phyloP scores from a whole-genome alignment of 768 basidiomycete species.

The Lactarius tabidus region DNA sequence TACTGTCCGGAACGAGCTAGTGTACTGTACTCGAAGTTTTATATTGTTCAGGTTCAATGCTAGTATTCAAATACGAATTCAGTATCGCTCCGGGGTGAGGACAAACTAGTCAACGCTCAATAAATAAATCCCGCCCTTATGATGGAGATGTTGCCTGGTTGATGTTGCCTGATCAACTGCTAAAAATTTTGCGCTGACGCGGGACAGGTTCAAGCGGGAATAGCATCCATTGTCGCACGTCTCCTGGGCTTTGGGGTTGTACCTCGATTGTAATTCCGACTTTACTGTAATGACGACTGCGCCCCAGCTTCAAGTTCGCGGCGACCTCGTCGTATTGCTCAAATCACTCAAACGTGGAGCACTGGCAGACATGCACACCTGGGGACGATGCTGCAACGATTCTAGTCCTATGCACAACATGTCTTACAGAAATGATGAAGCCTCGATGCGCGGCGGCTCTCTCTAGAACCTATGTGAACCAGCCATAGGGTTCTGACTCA shows the following conservation, averaged over 20 bases:
- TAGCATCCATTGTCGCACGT: neutral
- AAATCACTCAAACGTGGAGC: neutral
- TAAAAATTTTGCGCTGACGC: too few relatives aligned
- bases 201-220: neutral
- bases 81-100: too few relatives aligned
- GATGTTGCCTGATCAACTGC: too few relatives aligned
- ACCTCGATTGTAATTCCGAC: neutral
- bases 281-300: neutral
- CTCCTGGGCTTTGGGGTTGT: neutral
- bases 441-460: too few relatives aligned
- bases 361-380: too few relatives aligned
- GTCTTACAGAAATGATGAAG: neutral
- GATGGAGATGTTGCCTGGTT: neutral
- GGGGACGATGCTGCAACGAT: neutral
- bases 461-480: too few relatives aligned
- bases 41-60: too few relatives aligned
- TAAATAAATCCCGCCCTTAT: neutral
- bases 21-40: too few relatives aligned
- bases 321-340: neutral
- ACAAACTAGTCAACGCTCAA: too few relatives aligned
- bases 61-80: too few relatives aligned
- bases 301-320: neutral
- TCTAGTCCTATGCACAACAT: neutral
- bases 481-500: too few relatives aligned
- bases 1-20: too few relatives aligned